phyloP scores from a whole-genome alignment of 805 yeast genomes.

The Spathaspora gorwiae region DNA sequence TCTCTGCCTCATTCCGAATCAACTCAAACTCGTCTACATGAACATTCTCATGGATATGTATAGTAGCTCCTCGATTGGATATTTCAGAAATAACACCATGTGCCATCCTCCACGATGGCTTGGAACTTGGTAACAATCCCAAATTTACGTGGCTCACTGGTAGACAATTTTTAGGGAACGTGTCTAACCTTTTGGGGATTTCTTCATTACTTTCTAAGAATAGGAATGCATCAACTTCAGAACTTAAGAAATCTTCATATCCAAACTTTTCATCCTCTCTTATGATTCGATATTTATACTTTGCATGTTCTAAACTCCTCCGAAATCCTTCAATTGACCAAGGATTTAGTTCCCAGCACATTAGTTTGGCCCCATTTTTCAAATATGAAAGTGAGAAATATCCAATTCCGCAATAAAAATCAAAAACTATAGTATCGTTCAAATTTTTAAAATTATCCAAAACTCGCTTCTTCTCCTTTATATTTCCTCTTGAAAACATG shows the following conservation, averaged over 20 bases:
- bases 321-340: slow-evolving; percentile 75
- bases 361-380: slow-evolving; percentile 47
- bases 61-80: slow-evolving; percentile 14
- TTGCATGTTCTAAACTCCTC: slow-evolving; percentile 49
- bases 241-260: slow-evolving; percentile 11
- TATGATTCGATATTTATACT: slow-evolving; percentile 33
- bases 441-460: slow-evolving; percentile 39
- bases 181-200: slow-evolving; percentile 39
- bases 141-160: slow-evolving; percentile 60
- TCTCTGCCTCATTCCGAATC: slow-evolving; percentile 14
- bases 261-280: slow-evolving; percentile 23
- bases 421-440: slow-evolving; percentile 47
- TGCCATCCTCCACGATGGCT: slow-evolving; percentile 55
- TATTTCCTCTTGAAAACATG: slow-evolving; percentile 85
- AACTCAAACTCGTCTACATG: slow-evolving; percentile 36
- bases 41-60: slow-evolving; percentile 79
- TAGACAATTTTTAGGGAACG: slow-evolving; percentile 10
- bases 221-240: slow-evolving; percentile 38
- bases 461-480: slow-evolving; percentile 72
- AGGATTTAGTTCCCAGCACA: slow-evolving; percentile 82
- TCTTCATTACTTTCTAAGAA: slow-evolving; percentile 62
- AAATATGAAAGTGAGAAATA: slow-evolving; percentile 69
- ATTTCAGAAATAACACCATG: slow-evolving; percentile 12
- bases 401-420: slow-evolving; percentile 82
- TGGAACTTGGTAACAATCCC: slow-evolving; percentile 74